Evolutionary conservation across 257 asterid genomes (phyloP).

Genomic region (Cordia subcordata): DNA sequence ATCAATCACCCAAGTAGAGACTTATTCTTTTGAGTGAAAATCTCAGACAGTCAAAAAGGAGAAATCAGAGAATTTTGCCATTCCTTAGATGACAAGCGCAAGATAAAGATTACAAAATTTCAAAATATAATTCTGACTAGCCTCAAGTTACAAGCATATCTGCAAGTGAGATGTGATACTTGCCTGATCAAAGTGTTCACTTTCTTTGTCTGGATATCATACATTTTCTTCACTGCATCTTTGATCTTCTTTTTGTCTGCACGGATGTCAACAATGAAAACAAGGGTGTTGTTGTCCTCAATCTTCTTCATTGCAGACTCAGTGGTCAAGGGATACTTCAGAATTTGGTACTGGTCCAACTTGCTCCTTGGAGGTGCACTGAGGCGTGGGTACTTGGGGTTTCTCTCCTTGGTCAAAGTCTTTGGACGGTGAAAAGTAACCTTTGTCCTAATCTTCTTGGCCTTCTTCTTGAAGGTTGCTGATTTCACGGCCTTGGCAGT

Average conservation of each 20-base stretch:
- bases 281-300: conserved; percentile 36
- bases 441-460: conserved; percentile 34
- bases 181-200: conserved; percentile 38
- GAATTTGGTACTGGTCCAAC: conserved; percentile 31
- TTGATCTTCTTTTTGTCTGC: conserved; percentile 38
- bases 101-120: too few relatives aligned
- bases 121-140: too few relatives aligned
- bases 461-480: conserved; percentile 25
- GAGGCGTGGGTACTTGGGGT: conserved; percentile 31
- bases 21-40: too few relatives aligned
- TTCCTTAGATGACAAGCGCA: too few relatives aligned
- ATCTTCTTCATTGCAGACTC: conserved; percentile 41
- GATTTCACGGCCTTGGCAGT: conserved; percentile 35
- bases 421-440: conserved; percentile 35
- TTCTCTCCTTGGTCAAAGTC: conserved; percentile 34
- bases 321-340: conserved; percentile 34
- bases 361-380: conserved; percentile 36
- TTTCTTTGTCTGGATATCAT: conserved; percentile 36
- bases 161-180: not conserved
- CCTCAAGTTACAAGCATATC: not conserved
- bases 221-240: conserved; percentile 39
- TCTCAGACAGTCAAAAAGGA: too few relatives aligned
- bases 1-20: too few relatives aligned
- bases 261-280: conserved; percentile 35
- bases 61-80: too few relatives aligned